Evolutionary conservation across 2,329 filamentous ascomycete species (phyloP).

Genomic region (Drechslerella stenobrocha): DNA sequence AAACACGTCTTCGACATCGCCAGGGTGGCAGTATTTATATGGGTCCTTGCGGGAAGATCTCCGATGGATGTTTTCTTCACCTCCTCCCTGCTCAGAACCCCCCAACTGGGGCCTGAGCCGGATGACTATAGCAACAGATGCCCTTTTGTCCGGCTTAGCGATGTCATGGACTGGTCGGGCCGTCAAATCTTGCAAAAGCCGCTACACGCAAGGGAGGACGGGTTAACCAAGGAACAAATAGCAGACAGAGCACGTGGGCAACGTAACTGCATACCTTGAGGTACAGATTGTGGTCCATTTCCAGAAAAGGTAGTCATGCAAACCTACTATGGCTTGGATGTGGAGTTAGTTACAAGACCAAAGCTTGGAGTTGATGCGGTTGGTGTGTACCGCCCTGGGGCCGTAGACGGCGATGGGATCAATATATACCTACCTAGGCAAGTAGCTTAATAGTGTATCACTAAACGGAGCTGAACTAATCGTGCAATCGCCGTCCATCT

Average conservation of each 20-base stretch:
- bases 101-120: slow-evolving; percentile 63
- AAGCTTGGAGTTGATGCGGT: too few species aligned
- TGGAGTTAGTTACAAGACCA: too few species aligned
- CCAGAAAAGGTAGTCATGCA: not conserved
- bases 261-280: slow-evolving; percentile 24
- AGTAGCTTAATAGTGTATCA: too few species aligned
- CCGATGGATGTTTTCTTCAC: slow-evolving; percentile 50
- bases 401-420: too few species aligned
- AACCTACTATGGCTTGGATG: not conserved
- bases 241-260: not conserved
- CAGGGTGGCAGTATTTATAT: slow-evolving; percentile 53
- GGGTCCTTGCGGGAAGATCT: slow-evolving; percentile 50
- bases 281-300: slow-evolving; percentile 19
- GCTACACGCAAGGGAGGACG: not conserved
- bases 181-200: slow-evolving; percentile 34
- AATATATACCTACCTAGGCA: too few species aligned
- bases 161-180: slow-evolving; percentile 15
- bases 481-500: too few species aligned
- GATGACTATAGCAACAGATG: slow-evolving; percentile 68
- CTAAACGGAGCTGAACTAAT: too few species aligned
- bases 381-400: too few species aligned
- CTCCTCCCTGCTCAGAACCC: slow-evolving; percentile 53
- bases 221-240: not conserved
- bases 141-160: slow-evolving; percentile 55
- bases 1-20: slow-evolving; percentile 63